Conservation (phyloP, 176 grass and related monocot species). For the Hordeum marinum region DNA sequence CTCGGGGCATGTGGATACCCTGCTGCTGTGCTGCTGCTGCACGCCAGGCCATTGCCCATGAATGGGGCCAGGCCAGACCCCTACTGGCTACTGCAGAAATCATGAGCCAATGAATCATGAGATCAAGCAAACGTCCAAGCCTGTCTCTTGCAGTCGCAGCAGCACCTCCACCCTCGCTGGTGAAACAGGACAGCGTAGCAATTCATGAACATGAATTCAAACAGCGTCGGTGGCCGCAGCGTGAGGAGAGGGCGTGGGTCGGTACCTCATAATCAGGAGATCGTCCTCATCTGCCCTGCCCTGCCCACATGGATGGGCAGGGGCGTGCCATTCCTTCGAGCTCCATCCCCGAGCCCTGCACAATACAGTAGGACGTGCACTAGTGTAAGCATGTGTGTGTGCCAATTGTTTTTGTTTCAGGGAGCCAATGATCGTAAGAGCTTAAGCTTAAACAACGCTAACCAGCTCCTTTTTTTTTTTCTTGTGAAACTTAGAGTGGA, state of each 20-base stretch:
- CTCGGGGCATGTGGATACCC: background rate
- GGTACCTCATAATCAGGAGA: constrained; percentile 20
- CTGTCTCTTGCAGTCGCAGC: constrained; percentile 6
- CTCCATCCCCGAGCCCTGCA: background rate
- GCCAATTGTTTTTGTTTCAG: background rate
- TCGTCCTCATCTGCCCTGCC: constrained; percentile 21
- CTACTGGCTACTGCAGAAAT: no score
- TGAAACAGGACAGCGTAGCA: background rate
- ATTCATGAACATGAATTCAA: background rate
- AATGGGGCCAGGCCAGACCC: background rate
- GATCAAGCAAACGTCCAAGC: constrained; percentile 14
- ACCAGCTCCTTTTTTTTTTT: background rate
- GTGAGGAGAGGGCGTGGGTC: constrained; percentile 19
- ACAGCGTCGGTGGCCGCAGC: constrained; percentile 22
- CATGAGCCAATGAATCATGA: constrained; percentile 5
- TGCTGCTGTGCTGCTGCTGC: background rate
- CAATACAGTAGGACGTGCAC: background rate
- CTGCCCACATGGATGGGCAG: constrained; percentile 27
- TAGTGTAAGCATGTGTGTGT: no score
- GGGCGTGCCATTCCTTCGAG: constrained; percentile 2
- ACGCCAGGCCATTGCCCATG: background rate
- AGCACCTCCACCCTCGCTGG: background rate
- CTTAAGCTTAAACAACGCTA: background rate
- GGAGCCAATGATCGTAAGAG: background rate
- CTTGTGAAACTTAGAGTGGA: background rate